Base-by-base conservation (phyloP, 2,329 filamentous ascomycete species). In the Hypoxylon sp. region DNA sequence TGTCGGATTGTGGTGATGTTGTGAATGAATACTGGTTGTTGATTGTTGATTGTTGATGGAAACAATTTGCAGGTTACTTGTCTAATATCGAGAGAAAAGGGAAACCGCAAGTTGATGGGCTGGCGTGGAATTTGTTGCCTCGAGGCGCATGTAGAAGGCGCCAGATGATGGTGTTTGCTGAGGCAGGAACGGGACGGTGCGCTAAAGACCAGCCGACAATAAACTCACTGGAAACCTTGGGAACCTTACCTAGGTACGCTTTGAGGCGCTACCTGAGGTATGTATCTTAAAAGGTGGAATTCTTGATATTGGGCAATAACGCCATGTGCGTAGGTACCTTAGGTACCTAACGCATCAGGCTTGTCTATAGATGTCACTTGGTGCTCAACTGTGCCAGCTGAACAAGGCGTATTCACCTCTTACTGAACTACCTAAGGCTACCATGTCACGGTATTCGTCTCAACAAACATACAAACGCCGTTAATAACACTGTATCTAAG, bases 1-100 rank as follows among this genome's bases (percentile, higher is more conserved):
- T 72, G 60, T 31, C 21, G 15, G 31, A 46, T 31, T 63, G 44
- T 57, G 60, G 50, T 17, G 37, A 68, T 69, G 50, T 24, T 63
- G n/a, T 17, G 17, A 46, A 42, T 52, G 50, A 10, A 51, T 57
- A 31, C 15, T 27, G 39, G 35, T 17, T 47, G 29, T 48, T 35
- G 15, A 37, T 52, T 10, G 24, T 27, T 5, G 24, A 27, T 27
- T 27, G 24, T 27, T 27, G 24, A 5, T 27, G 19, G 6, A 17
- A 21, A 51, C 6, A 10, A 6, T 15, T 35, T 37, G 46, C 35
- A 42, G n/a, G 19, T 27, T 31, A 17, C 39, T 53, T 24, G 31
- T 62, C 15, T 13, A 24, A 58, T 31, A 13, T 17, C 6, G 31
- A 54, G 24, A 46, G 10, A 51, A 27, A 46, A 19, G 8, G 15